These are phyloP conservation scores for Pisolithus marmoratus DNA, from an alignment of 768 basidiomycete species.

Conservation along the genomic window DNA sequence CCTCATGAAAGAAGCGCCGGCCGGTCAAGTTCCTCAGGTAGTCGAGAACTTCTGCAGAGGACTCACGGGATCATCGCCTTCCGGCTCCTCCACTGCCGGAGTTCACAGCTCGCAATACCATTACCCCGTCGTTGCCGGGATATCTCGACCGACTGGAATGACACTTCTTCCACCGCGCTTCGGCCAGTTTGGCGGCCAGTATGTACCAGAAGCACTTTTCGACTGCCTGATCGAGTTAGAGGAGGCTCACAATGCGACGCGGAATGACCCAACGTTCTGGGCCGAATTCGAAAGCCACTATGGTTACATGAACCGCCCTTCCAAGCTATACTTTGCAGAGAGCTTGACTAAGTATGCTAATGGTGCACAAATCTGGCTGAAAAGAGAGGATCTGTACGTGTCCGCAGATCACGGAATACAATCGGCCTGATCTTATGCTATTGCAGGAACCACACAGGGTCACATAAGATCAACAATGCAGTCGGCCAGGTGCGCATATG, in stretches of 20 bases:
- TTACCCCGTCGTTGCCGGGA: slow-evolving; percentile 5
- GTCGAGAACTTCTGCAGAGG: slow-evolving; percentile 73
- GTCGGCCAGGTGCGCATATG: slow-evolving; percentile 73
- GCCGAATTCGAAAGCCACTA: slow-evolving; percentile 85
- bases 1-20: slow-evolving; percentile 64
- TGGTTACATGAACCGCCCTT: slow-evolving; percentile 93
- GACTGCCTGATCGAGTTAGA: slow-evolving; percentile 90
- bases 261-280: slow-evolving; percentile 87
- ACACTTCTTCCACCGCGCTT: slow-evolving; percentile 74
- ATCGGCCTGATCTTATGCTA: slow-evolving; percentile 1
- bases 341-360: slow-evolving; percentile 85
- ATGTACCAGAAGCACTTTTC: slow-evolving; percentile 94
- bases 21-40: slow-evolving; percentile 40
- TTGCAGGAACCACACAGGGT: slow-evolving; percentile 90
- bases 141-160: slow-evolving; percentile 27
- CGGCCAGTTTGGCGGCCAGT: slow-evolving; percentile 95
- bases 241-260: slow-evolving; percentile 81
- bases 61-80: slow-evolving; percentile 38
- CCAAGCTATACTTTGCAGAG: slow-evolving; percentile 86
- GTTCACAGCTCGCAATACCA: not conserved
- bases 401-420: not conserved
- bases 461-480: slow-evolving; percentile 99
- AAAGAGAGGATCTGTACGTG: slow-evolving; percentile 84
- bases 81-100: slow-evolving; percentile 1
- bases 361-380: slow-evolving; percentile 96